Evolutionary conservation across 176 grass and related monocot genomes (phyloP).

Genomic region (Avena insularis): DNA sequence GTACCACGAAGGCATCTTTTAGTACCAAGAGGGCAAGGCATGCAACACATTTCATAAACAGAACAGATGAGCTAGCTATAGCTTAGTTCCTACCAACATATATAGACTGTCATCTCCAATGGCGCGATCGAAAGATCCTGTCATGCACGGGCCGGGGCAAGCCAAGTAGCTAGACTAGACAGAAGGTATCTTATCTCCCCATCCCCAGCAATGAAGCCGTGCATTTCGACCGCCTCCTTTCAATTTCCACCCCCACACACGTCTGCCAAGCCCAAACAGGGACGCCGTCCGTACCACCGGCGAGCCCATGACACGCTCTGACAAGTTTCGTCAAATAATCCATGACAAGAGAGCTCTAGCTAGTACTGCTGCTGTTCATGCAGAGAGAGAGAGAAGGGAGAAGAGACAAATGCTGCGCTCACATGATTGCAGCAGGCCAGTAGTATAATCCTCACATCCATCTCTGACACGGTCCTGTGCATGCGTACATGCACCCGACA

Average conservation of each 20-base stretch:
- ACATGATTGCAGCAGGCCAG: slow-evolving; percentile 36
- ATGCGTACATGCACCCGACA: slow-evolving; percentile 13
- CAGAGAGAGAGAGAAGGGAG: slow-evolving; percentile 1
- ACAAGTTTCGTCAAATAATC: slow-evolving; percentile 28
- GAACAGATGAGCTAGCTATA: not conserved
- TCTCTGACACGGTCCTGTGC: slow-evolving; percentile 50
- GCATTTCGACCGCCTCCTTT: not conserved
- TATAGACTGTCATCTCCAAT: slow-evolving; percentile 14
- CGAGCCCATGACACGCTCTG: slow-evolving; percentile 42
- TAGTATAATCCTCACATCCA: slow-evolving; percentile 27
- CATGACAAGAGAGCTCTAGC: slow-evolving; percentile 29
- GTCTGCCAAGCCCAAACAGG: not conserved
- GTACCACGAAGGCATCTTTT: not conserved
- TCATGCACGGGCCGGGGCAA: slow-evolving; percentile 4
- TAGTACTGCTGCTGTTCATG: not conserved
- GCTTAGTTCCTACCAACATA: slow-evolving; percentile 1
- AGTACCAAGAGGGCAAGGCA: not conserved
- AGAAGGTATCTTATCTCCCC: slow-evolving; percentile 29
- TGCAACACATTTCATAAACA: not conserved
- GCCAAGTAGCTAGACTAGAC: slow-evolving; percentile 34
- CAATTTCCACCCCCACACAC: not conserved
- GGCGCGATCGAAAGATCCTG: slow-evolving; percentile 1
- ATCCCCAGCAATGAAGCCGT: not conserved
- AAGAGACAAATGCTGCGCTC: slow-evolving; percentile 59
- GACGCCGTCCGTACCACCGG: not conserved